Evolutionary conservation across 2,329 filamentous ascomycete genomes (phyloP).

Genomic region (Dothistroma septosporum): DNA sequence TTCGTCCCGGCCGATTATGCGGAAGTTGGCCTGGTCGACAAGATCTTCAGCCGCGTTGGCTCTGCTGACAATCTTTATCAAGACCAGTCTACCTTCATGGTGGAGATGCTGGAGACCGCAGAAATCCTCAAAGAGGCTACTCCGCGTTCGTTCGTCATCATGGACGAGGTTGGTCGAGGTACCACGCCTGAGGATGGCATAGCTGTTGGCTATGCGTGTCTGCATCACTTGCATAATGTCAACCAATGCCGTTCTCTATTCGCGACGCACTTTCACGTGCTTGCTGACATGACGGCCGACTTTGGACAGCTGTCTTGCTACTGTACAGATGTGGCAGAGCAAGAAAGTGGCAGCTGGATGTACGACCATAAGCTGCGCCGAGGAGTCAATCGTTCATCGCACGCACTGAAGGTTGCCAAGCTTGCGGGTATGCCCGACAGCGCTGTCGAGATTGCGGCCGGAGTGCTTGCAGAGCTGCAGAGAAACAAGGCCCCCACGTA

Average conservation of each 20-base stretch:
- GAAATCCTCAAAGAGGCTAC: conserved; percentile 84
- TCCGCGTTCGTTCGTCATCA: conserved; percentile 78
- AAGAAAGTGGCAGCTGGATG: conserved; percentile 62
- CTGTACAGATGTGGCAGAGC: conserved; percentile 85
- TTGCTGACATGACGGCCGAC: conserved; percentile 69
- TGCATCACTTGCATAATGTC: conserved; percentile 74
- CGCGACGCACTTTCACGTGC: conserved; percentile 86
- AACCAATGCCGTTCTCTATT: conserved; percentile 81
- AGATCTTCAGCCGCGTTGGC: conserved; percentile 81
- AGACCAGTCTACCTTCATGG: conserved; percentile 98
- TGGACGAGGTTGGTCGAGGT: conserved; percentile 95
- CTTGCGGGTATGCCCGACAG: conserved; percentile 73
- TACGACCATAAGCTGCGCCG: conserved; percentile 79
- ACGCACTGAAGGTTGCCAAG: conserved; percentile 90
- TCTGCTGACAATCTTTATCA: conserved; percentile 92
- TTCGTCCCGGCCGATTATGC: conserved; percentile 88
- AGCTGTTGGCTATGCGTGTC: conserved; percentile 82
- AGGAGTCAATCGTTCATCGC: conserved; percentile 80
- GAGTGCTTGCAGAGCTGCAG: conserved; percentile 45
- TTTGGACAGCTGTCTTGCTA: conserved; percentile 65
- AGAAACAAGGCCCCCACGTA: background rate
- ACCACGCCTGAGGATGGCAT: conserved; percentile 90
- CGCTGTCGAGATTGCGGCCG: conserved; percentile 64
- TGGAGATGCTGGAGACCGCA: conserved; percentile 97
- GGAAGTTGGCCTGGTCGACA: conserved; percentile 86